These are phyloP conservation scores for Calonectria leucothoes DNA, from an alignment of 2,329 filamentous ascomycete species.

Conservation along the genomic window DNA sequence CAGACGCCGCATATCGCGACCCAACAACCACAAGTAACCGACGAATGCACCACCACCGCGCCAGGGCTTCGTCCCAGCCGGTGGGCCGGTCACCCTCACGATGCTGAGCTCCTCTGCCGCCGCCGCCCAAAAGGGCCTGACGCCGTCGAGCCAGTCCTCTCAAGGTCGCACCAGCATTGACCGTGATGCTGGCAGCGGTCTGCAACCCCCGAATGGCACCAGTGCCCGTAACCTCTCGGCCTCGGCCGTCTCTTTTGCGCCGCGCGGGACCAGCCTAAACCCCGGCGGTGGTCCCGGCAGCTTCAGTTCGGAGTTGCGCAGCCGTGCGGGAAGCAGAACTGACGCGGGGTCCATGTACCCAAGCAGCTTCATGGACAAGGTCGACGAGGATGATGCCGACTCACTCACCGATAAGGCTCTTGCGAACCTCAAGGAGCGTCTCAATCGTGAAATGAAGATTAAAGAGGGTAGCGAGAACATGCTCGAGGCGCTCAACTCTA, in stretches of 20 bases:
- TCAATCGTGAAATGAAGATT: conserved; percentile 97
- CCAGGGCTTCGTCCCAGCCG: conserved; percentile 53
- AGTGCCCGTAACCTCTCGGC: conserved; percentile 60
- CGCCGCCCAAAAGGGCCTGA: conserved; percentile 45
- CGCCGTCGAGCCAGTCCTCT: conserved; percentile 50
- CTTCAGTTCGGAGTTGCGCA: conserved; percentile 89
- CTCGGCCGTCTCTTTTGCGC: conserved; percentile 71
- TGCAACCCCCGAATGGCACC: conserved; percentile 62
- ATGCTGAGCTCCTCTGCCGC: conserved; percentile 48
- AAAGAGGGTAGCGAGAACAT: conserved; percentile 98
- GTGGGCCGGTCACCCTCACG: conserved; percentile 48
- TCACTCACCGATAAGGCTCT: conserved; percentile 77
- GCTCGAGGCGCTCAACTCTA: conserved; percentile 91
- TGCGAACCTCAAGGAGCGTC: conserved; percentile 80
- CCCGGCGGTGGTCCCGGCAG: conserved; percentile 81
- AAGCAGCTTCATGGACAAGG: conserved; percentile 62
- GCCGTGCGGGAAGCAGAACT: conserved; percentile 54
- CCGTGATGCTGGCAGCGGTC: conserved; percentile 58
- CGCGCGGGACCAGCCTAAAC: conserved; percentile 76
- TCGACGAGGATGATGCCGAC: conserved; percentile 71
- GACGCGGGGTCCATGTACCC: conserved; percentile 51
- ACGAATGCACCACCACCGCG: conserved; percentile 52
- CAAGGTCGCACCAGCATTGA: conserved; percentile 57
- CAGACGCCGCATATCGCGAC: conserved; percentile 25
- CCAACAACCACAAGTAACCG: conserved; percentile 30